Base-by-base conservation (phyloP, 768 basidiomycete genomes). In the Tylopilus subfusipes region DNA sequence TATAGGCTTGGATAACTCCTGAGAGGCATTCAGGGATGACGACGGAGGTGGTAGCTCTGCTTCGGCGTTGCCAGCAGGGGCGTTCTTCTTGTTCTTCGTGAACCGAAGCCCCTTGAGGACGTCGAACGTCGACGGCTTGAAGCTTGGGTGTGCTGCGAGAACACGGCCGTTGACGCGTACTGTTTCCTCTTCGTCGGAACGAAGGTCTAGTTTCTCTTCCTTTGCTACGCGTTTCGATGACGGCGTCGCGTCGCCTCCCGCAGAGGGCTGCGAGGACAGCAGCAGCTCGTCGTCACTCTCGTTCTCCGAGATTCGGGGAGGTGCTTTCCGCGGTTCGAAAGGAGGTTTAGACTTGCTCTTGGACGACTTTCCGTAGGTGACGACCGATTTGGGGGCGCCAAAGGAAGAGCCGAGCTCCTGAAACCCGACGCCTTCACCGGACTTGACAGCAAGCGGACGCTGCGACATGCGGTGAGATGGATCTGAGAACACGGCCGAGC, bases 71-170 rank as follows among this genome's bases (percentile, higher is more conserved):
- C 5, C 30, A 25, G 42, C 12, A 51, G 49, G 31, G 2, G 16
- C 30, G 18, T 22, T 50, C 27, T 58, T 63, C 53, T 68, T 65
- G 42, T 42, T 75, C 24, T 64, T 76, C 62, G 63, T 78, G 75
- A 78, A 55, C 68, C 74, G 59, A 22, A 72, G 44, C 0, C 0
- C 1, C 56, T 60, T 64, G 13, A 58, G 0, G 3, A 16, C n/a
- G 11, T 21, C 6, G 2, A 2, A 4, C 2, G 62, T 53, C 3
- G 63, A 61, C 0, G 63, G 69, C 42, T 52, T 63, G 39, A 25
- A 72, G 29, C 56, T 30, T 0, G 69, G 68, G 42, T 72, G 69
- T 38, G 51, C 65, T 7, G 47, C 0, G 31, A 62, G 53, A 27
- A 52, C 5, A 36, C 42, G 59, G 31, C 63, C 69, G 1, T 57